A percentile compares a stretch with the other conserved stretches of the same genome.
These are phyloP conservation scores for Hyaloscypha variabilis DNA, from an alignment of 495 filamentous ascomycete species.

Conservation along the genomic window DNA sequence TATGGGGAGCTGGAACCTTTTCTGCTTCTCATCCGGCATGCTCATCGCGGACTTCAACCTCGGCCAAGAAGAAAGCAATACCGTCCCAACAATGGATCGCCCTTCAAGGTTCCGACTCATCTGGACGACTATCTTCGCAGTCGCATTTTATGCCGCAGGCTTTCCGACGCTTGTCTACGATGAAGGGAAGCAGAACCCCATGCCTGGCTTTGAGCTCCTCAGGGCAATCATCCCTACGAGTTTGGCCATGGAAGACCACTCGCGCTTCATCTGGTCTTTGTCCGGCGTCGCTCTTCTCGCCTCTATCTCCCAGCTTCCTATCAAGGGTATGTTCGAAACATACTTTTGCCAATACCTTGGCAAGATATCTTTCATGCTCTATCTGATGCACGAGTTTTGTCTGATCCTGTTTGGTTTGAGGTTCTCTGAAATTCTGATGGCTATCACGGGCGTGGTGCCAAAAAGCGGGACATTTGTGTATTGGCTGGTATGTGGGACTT, in stretches of 20 bases:
- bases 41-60: conserved; percentile 16
- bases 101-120: conserved; percentile 9
- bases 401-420: conserved; percentile 14
- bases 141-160: conserved; percentile 13
- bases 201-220: conserved; percentile 15
- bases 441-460: not conserved
- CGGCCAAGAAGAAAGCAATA: conserved; percentile 8
- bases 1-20: conserved; percentile 17
- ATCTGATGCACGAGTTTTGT: conserved; percentile 16
- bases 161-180: conserved; percentile 8
- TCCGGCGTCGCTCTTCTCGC: conserved; percentile 13
- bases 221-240: conserved; percentile 11
- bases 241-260: conserved; percentile 15
- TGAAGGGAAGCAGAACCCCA: conserved; percentile 12
- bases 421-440: conserved; percentile 6
- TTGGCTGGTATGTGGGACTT: conserved; percentile 13
- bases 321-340: conserved; percentile 14
- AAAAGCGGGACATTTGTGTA: not conserved
- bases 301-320: conserved; percentile 16
- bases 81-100: not conserved
- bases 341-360: conserved; percentile 19
- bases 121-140: conserved; percentile 11
- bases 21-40: conserved; percentile 18
- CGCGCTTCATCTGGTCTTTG: conserved; percentile 16
- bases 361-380: conserved; percentile 16